Evolutionary conservation across 148 eudicot species (phyloP).

Genomic region (Vaccinium myrtillus): DNA sequence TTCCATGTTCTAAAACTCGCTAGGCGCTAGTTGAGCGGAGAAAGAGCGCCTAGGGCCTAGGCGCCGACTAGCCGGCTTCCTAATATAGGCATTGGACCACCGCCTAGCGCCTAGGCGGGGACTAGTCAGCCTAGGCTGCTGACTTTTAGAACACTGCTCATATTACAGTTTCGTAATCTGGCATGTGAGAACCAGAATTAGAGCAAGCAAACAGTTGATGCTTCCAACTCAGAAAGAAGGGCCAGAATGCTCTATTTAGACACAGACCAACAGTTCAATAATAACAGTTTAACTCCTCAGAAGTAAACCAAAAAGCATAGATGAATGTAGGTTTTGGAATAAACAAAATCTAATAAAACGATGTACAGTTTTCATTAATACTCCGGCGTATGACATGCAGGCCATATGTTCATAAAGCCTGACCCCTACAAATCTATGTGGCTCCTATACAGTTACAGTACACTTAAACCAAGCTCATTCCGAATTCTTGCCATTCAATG

Average conservation of each 20-base stretch:
- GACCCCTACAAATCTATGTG: background rate
- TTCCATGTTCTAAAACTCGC: too few species aligned
- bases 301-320: background rate
- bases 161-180: background rate
- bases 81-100: too few species aligned
- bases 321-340: background rate
- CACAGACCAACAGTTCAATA: background rate
- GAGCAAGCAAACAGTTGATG: background rate
- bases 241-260: background rate
- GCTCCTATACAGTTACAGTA: background rate
- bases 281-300: constrained; percentile 5
- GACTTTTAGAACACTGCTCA: background rate
- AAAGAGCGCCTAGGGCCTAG: too few species aligned
- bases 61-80: too few species aligned
- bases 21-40: too few species aligned
- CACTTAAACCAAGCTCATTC: background rate
- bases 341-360: background rate
- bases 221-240: background rate
- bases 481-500: background rate
- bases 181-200: background rate
- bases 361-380: background rate
- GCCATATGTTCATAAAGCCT: background rate
- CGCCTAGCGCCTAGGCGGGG: too few species aligned
- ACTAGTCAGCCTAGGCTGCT: too few species aligned
- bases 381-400: background rate